A percentile compares a stretch with the other conserved stretches of the same genome.
These are phyloP conservation scores for Diophrys appendiculata DNA, from an alignment of 73 alveolate genomes.

Conservation along the genomic window DNA sequence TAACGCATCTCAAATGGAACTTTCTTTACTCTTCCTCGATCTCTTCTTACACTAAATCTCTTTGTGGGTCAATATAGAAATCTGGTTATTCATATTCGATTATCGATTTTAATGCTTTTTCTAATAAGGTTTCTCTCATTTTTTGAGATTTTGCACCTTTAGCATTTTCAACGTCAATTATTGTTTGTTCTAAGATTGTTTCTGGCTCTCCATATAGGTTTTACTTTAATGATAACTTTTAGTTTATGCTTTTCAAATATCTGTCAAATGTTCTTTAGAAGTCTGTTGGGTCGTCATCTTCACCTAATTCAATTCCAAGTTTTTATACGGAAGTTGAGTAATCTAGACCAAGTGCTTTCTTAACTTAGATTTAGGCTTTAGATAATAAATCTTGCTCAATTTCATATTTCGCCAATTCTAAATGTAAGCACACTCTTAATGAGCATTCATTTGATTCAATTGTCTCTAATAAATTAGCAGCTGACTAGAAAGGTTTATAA, in stretches of 20 bases:
- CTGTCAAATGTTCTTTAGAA: slow-evolving; percentile 85
- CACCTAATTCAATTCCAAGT: slow-evolving; percentile 62
- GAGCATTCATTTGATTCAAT: slow-evolving; percentile 90
- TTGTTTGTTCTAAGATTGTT: slow-evolving; percentile 86
- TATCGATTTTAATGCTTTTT: slow-evolving; percentile 78
- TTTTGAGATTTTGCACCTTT: slow-evolving; percentile 87
- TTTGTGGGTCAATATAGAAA: slow-evolving; percentile 60
- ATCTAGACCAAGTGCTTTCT: slow-evolving; percentile 93
- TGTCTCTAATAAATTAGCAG: slow-evolving; percentile 88
- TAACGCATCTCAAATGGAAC: slow-evolving; percentile 73
- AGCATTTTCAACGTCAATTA: slow-evolving; percentile 93
- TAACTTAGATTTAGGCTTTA: slow-evolving; percentile 91
- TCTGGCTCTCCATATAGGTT: slow-evolving; percentile 89
- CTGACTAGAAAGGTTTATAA: slow-evolving; percentile 93
- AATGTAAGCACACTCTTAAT: slow-evolving; percentile 93
- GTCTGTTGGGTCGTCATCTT: slow-evolving; percentile 80
- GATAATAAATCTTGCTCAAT: slow-evolving; percentile 92
- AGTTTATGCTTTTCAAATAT: slow-evolving; percentile 57
- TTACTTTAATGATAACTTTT: slow-evolving; percentile 67
- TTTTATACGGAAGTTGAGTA: slow-evolving; percentile 85
- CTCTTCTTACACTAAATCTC: slow-evolving; percentile 94
- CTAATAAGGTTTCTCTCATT: slow-evolving; percentile 84
- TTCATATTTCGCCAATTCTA: slow-evolving; percentile 97
- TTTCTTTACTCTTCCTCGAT: slow-evolving; percentile 73
- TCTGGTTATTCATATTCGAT: slow-evolving; percentile 83